Evolutionary conservation across 2,329 filamentous ascomycete genomes (phyloP).

Genomic region (Fusarium pseudograminearum): DNA sequence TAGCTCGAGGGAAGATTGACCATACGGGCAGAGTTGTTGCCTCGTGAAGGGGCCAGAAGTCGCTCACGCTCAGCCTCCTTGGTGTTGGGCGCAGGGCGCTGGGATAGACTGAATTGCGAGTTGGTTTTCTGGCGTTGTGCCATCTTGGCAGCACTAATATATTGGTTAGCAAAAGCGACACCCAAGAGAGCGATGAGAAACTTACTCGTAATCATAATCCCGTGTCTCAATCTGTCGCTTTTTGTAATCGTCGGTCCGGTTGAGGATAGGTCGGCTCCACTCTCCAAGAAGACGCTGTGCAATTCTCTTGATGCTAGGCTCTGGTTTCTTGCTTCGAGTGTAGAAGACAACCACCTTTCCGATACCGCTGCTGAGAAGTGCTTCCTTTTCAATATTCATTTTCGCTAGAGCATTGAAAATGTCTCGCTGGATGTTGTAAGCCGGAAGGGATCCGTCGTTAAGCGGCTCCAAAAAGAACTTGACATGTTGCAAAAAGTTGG

Average conservation of each 20-base stretch:
- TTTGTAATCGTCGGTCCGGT: constrained; percentile 94
- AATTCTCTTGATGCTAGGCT: constrained; percentile 90
- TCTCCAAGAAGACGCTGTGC: constrained; percentile 93
- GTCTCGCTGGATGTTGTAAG: constrained; percentile 97
- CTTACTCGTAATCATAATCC: constrained; percentile 73
- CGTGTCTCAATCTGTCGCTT: constrained; percentile 77
- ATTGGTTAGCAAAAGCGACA: constrained; percentile 28
- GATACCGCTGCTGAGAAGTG: constrained; percentile 89
- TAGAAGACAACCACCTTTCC: constrained; percentile 98
- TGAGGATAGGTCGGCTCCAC: constrained; percentile 94
- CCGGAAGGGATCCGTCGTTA: constrained; percentile 91
- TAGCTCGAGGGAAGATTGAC: constrained; percentile 67
- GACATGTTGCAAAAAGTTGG: constrained; percentile 92
- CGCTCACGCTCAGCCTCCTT: constrained; percentile 68
- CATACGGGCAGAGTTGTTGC: constrained; percentile 68
- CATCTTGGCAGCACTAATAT: constrained; percentile 63
- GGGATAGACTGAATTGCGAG: constrained; percentile 63
- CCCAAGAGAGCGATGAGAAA: neutral
- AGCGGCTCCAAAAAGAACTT: constrained; percentile 98
- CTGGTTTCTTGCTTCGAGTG: constrained; percentile 91
- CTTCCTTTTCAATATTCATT: constrained; percentile 91
- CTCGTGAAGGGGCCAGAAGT: constrained; percentile 66
- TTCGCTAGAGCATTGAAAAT: constrained; percentile 84
- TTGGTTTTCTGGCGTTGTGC: constrained; percentile 63
- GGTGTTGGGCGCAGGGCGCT: constrained; percentile 60